phyloP scores from a whole-genome alignment of 2,329 filamentous ascomycete species.

The Macrophomina pseudophaseolina region DNA sequence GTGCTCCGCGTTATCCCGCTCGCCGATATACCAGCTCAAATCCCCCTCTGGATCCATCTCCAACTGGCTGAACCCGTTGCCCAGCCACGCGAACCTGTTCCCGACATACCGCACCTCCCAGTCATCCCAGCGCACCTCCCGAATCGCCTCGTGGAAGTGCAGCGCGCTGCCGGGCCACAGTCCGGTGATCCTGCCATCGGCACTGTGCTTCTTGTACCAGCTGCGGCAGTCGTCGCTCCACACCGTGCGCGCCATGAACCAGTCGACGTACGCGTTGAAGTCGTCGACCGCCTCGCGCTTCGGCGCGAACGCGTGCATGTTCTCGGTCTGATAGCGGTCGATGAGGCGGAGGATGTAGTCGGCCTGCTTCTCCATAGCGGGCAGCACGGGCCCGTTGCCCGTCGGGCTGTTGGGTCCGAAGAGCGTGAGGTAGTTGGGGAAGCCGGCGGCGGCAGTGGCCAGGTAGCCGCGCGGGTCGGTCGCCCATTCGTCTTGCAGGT shows the following conservation, averaged over 20 bases:
- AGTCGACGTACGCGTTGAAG: constrained; percentile 55
- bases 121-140: constrained; percentile 48
- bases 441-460: constrained; percentile 51
- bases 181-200: constrained; percentile 42
- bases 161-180: constrained; percentile 48
- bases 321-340: constrained; percentile 56
- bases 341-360: constrained; percentile 53
- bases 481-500: constrained; percentile 53
- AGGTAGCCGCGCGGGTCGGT: constrained; percentile 50
- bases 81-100: constrained; percentile 49
- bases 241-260: constrained; percentile 38
- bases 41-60: constrained; percentile 44
- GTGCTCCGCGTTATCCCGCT: constrained; percentile 39
- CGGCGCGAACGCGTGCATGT: constrained; percentile 52
- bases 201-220: constrained; percentile 50
- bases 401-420: constrained; percentile 48
- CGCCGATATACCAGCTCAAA: constrained; percentile 44
- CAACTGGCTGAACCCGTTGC: constrained; percentile 50
- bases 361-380: constrained; percentile 47
- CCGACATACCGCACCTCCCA: constrained; percentile 44
- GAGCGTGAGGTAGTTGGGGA: constrained; percentile 53
- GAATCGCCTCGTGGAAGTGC: constrained; percentile 46
- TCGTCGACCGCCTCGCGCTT: constrained; percentile 56
- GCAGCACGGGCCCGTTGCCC: constrained; percentile 49
- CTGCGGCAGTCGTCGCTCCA: constrained; percentile 43